A percentile compares a stretch with the other conserved stretches of the same genome.
Conservation (phyloP, 225 moss, liverwort and hornwort species). For the Polytrichum formosum region DNA sequence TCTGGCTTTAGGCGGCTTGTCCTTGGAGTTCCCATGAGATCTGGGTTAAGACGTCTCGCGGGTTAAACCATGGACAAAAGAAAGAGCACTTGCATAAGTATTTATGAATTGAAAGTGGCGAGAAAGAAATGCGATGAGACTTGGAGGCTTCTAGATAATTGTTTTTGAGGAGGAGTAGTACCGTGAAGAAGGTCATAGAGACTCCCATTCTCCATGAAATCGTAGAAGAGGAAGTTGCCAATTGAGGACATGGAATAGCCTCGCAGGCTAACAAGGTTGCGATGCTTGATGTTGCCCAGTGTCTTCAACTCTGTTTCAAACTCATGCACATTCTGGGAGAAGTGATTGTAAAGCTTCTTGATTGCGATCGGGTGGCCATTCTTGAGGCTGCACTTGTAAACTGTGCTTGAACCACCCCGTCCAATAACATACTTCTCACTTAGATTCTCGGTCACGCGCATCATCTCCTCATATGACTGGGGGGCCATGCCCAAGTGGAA, state of each 20-base stretch:
- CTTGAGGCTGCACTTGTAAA: conserved; percentile 72
- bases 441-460: conserved; percentile 79
- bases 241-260: conserved; percentile 80
- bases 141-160: no score
- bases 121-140: no score
- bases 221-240: conserved; percentile 90
- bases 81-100: no score
- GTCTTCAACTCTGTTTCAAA: conserved; percentile 85
- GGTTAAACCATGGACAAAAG: no score
- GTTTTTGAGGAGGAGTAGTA: neutral
- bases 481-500: conserved; percentile 90
- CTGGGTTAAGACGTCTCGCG: no score
- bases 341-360: conserved; percentile 84
- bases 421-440: conserved; percentile 80
- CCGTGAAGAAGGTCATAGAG: conserved; percentile 84
- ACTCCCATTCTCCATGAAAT: conserved; percentile 92
- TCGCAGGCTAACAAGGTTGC: conserved; percentile 80
- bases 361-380: conserved; percentile 89
- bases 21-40: no score
- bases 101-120: no score
- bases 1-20: no score
- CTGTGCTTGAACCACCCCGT: conserved; percentile 82
- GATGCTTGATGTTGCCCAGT: conserved; percentile 84
- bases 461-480: conserved; percentile 92
- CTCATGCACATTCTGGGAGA: conserved; percentile 72